A percentile compares a stretch with the other conserved stretches of the same genome.
phyloP scores from a whole-genome alignment of 345 rosid genomes.

The Populus ilicifolia region DNA sequence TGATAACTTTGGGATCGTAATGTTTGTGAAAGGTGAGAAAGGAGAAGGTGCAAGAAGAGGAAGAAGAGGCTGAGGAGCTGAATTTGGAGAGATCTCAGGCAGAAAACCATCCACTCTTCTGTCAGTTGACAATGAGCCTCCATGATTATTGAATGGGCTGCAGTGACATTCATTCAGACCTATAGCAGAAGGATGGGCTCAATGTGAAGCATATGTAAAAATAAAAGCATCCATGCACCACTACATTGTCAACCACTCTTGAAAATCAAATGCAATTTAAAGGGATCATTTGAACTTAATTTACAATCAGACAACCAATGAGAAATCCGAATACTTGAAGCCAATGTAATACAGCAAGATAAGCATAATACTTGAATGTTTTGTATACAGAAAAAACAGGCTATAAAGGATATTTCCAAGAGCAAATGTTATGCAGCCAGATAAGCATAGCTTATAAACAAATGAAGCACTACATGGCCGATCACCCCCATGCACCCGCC shows the following conservation, averaged over 20 bases:
- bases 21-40: conserved; percentile 67
- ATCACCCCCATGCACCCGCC: no score
- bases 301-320: not conserved
- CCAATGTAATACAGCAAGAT: not conserved
- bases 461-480: not conserved
- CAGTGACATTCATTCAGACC: conserved; percentile 46
- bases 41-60: conserved; percentile 94
- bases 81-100: conserved; percentile 67
- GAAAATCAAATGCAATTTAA: not conserved
- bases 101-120: conserved; percentile 34
- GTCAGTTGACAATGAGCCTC: conserved; percentile 15
- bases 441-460: not conserved
- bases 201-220: not conserved
- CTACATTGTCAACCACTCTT: not conserved
- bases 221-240: not conserved
- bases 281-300: not conserved
- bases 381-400: not conserved
- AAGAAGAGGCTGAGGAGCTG: conserved; percentile 80
- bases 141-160: conserved; percentile 17
- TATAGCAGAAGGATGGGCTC: conserved; percentile 22
- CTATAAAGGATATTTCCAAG: not conserved
- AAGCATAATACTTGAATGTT: not conserved
- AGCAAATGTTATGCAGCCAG: not conserved
- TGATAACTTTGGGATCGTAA: conserved; percentile 66
- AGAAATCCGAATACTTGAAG: not conserved